These are phyloP conservation scores for Backusella morwellensis DNA, from an alignment of 192 early-diverging fungal genomes.

Conservation along the genomic window DNA sequence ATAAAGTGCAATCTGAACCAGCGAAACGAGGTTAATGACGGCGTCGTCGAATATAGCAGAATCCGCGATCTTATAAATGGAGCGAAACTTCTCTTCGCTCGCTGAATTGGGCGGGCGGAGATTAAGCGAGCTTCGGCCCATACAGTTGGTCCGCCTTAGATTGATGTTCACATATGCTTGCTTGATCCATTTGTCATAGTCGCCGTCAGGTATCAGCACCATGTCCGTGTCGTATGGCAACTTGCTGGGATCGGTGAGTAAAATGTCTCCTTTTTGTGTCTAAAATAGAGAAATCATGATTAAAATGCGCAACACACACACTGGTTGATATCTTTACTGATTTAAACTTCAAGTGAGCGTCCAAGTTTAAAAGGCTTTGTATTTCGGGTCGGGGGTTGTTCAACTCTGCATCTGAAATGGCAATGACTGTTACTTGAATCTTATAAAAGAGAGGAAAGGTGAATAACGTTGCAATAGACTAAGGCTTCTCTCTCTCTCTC, in stretches of 20 bases:
- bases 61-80: constrained; percentile 47
- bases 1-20: constrained; percentile 44
- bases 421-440: constrained; percentile 40
- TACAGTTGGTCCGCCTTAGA: constrained; percentile 47
- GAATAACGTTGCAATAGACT: background rate
- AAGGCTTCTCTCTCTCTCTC: background rate
- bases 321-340: constrained; percentile 19
- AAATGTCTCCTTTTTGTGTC: constrained; percentile 47
- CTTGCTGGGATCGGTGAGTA: constrained; percentile 45
- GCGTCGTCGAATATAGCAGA: constrained; percentile 45
- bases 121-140: constrained; percentile 50
- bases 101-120: constrained; percentile 37
- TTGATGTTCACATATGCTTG: constrained; percentile 52
- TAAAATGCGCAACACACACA: too few relatives aligned
- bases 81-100: constrained; percentile 51
- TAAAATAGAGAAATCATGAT: constrained; percentile 11
- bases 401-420: constrained; percentile 29
- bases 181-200: constrained; percentile 43
- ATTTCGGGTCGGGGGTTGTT: constrained; percentile 32
- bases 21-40: constrained; percentile 41
- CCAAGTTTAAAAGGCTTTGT: constrained; percentile 19
- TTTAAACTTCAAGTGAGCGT: constrained; percentile 33
- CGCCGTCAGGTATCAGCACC: constrained; percentile 48
- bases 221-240: constrained; percentile 48
- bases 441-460: constrained; percentile 3